Evolutionary conservation across 345 rosid species (phyloP), one percentile per base, ranked within the genome.

Genomic region (Tarenaya hassleriana): DNA sequence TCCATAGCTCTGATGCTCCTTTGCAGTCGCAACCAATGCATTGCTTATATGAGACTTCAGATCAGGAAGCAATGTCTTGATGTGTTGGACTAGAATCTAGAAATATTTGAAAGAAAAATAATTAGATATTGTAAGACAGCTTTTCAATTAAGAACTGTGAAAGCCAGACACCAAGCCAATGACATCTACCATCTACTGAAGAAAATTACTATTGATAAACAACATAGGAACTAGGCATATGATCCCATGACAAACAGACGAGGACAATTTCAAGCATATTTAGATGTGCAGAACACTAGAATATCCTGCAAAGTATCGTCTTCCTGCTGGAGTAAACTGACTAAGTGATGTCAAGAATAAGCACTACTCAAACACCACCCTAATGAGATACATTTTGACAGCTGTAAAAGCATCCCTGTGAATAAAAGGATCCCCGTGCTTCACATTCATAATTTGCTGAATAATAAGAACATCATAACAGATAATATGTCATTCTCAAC

Each of bases 1-100:
- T 64, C 95, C 98, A 69, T 73, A 91, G 72, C 96, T 87, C 63
- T 88, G 87, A 70, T 87, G 90, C 62, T 84, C 96, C 72, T 91
- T 91, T 58, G 89, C 95, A 52, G 79, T 78, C 64, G 91, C 66
- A 69, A 76, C 84, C 70, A 91, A 62, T 10, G 75, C 72, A 55
- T 75, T 44, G 69, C 83, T 81, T 50, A 91, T 77, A 55, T 80
- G 78, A 46, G 96, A 80, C 69, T 91, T 91, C 55, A 91, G 59
- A 56, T 69, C 83, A 5, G 98, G 98, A 67, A 91, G 92, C 54
- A 84, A 64, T 16, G 81, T 66, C 70, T 75, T 87, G 53, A 91
- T 87, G 40, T 91, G 98, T 63, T 87, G 95, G 45, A 84, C 88
- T 34, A 91, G 79, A 62, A 91, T 79, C 98, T 91, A 79, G 50